A percentile compares a stretch with the other conserved stretches of the same genome.
Conservation (phyloP, 192 early-diverging fungal species). For the Linnemannia zychae region DNA sequence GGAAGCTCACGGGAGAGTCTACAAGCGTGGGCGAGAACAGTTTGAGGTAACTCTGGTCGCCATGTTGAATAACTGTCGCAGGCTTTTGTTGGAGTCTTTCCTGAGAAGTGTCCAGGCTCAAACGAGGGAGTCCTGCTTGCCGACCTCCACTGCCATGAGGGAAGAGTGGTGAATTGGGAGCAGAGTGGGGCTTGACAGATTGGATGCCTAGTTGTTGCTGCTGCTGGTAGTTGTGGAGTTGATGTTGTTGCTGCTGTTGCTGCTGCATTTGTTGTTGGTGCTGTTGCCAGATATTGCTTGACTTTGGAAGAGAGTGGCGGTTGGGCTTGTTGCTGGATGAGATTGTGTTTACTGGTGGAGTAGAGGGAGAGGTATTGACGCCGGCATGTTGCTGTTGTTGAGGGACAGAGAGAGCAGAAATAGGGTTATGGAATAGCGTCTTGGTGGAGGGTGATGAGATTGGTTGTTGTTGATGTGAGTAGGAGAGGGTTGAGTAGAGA, state of each 20-base stretch:
- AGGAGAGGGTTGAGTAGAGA: not conserved
- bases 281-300: conserved; percentile 36
- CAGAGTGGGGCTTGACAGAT: conserved; percentile 1
- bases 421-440: not conserved
- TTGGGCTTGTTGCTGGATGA: conserved; percentile 20
- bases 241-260: conserved; percentile 11
- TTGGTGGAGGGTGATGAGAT: not conserved
- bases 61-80: conserved; percentile 33
- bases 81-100: conserved; percentile 24
- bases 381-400: not conserved
- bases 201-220: conserved; percentile 9
- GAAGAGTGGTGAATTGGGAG: not conserved
- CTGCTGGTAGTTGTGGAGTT: not conserved
- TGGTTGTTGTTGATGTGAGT: not conserved
- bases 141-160: not conserved
- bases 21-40: conserved; percentile 41
- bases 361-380: not conserved
- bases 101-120: conserved; percentile 50
- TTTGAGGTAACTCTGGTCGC: conserved; percentile 46
- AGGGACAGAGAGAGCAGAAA: not conserved
- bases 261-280: conserved; percentile 40
- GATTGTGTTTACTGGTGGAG: not conserved
- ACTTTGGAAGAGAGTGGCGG: conserved; percentile 35
- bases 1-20: conserved; percentile 47
- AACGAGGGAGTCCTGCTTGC: conserved; percentile 11